Evolutionary conservation across 169 alveolate genomes (phyloP).

Genomic region (Plasmodium coatneyi): DNA sequence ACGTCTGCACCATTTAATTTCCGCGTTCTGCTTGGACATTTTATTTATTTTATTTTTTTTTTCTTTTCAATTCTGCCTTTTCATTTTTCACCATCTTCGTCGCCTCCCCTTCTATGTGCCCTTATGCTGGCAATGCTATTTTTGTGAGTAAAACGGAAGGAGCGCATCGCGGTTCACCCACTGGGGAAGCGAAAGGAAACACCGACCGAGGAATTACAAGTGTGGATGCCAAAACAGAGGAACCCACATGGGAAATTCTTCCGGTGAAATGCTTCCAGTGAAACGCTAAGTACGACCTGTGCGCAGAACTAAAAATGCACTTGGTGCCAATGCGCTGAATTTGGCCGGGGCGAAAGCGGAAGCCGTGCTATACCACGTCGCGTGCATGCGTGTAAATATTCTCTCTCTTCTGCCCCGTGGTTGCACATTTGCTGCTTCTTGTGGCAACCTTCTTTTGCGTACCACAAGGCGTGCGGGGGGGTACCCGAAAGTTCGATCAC

Average conservation of each 20-base stretch:
- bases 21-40: background rate
- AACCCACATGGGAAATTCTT: background rate
- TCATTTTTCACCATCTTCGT: background rate
- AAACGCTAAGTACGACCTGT: background rate
- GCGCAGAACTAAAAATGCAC: background rate
- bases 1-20: background rate
- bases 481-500: too few species aligned
- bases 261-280: background rate
- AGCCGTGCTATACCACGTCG: background rate
- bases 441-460: background rate
- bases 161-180: background rate
- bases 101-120: background rate
- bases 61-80: background rate
- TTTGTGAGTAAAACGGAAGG: background rate
- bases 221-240: background rate
- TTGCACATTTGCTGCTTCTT: background rate
- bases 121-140: background rate
- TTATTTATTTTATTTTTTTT: too few species aligned
- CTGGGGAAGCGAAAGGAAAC: too few species aligned
- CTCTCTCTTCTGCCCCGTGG: background rate
- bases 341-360: background rate
- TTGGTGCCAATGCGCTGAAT: background rate
- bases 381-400: too few species aligned
- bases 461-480: background rate
- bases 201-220: background rate